Base-by-base conservation (phyloP, 2,329 filamentous ascomycete species). In the Neonectria coccinea region DNA sequence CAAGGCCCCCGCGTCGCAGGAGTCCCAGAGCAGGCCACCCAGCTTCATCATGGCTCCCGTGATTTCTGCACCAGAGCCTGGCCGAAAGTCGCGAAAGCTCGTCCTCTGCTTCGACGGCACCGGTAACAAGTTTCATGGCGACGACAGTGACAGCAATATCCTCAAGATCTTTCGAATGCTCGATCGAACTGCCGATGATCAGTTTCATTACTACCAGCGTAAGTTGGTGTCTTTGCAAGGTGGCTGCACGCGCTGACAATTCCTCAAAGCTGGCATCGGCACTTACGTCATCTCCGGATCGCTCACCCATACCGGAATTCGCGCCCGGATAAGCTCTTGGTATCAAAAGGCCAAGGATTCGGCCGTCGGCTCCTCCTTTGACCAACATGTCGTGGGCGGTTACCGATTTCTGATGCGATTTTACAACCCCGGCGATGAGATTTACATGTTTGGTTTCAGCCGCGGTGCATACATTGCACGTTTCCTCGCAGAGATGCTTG, bases 401-500 rank as follows among this genome's bases (percentile, higher is more conserved):
- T 96, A 96, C 78, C 89, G 89, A 59, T 93, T 94, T 76, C 82
- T 93, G 50, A 92, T 93, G 90, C 86, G 89, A 18, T 91, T 90
- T 75, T 92, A 92, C 75, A 83, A 83, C 48, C 84, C 86, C 0
- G 86, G 86, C 25, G 86, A 89, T 65, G 84, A 89, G 63, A 91
- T 92, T 39, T 92, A 89, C 74, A 88, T 92, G 78, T 92, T 92
- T 64, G 91, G 91, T 0, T 93, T 93, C 79, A 91, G 88, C 47
- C 86, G 91, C 20, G 91, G 91, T 18, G 86, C 90, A 1, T 93
- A 93, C 72, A 91, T 91, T 47, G 91, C 91, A 0, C 87, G 91
- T 3, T 93, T 93, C 72, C 79, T 93, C 1, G 92, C 92, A 0
- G 92, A 96, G 74, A 95, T 95, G 92, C 84, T 96, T 7, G 92